Evolutionary conservation across 768 basidiomycete genomes (phyloP), one percentile per base, ranked within the genome.

Genomic region (Leccinum longicurvipes): DNA sequence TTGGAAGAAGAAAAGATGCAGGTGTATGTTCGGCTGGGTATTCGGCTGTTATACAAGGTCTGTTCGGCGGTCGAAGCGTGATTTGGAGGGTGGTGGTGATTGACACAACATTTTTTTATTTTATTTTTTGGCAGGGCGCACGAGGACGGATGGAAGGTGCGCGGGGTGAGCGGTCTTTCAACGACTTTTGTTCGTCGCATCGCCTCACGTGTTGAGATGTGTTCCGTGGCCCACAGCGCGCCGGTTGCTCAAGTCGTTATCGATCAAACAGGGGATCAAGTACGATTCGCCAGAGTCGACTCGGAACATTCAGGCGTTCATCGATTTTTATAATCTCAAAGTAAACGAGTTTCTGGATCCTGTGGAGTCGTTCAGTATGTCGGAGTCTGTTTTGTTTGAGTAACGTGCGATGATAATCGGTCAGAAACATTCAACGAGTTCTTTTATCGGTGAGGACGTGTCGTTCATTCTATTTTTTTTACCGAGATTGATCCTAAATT

Each of bases 1-100:
- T 69, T 98, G 55, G 89, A 94, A 67, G 96, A 99, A 73, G 96
- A 98, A 76, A 98, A 98, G 77, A 99, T 98, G 93, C 88, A 94
- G 65, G 85, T 85, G 12, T 98, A 97, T 67, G 93, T 98, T 0
- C 77, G 95, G 36, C 74, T 99, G 15, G 96, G 96, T 3, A 99
- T 99, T 65, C 79, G 96, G 25, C 67, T 99, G 55, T 69, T 98
- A 57, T 99, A 98, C 79, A 91, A 90, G 80, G 85, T 80, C 59
- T 10, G 68, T 64, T 21, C 17, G 17, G 6, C 14, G 29, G 53
- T 36, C 39, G 28, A 45, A 9, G 27, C 25, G 21, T 23, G 44
- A 50, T 32, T 39, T 5, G 3, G 23, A 21, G 23, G 27, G 36
- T 19, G 9, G 27, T 10, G 34, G 14, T 51, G 29, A 57, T 50